Evolutionary conservation across 1,284 basidiomycete species (phyloP).

Genomic region (Gomphus sp.): DNA sequence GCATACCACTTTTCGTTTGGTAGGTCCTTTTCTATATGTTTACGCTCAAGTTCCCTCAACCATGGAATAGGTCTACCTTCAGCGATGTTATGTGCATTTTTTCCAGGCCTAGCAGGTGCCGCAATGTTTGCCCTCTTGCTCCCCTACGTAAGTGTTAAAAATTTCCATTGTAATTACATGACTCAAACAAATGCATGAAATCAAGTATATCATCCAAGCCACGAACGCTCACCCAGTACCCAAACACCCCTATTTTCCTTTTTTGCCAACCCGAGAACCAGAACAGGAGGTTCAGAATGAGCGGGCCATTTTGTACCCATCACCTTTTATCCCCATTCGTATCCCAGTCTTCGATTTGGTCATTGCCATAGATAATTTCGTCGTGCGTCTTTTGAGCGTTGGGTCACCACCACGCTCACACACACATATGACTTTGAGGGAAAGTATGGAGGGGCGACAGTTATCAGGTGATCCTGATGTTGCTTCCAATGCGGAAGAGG

Average conservation of each 20-base stretch:
- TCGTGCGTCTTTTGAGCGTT: slow-evolving; percentile 55
- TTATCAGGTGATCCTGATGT: slow-evolving; percentile 4
- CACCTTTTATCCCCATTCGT: slow-evolving; percentile 69
- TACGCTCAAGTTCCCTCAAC: slow-evolving; percentile 4
- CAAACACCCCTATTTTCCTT: slow-evolving; percentile 60
- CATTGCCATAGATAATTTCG: slow-evolving; percentile 63
- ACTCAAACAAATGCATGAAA: slow-evolving; percentile 3
- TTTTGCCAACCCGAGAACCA: slow-evolving; percentile 24
- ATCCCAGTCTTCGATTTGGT: slow-evolving; percentile 65
- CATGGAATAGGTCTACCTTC: slow-evolving; percentile 44
- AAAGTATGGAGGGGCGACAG: not conserved
- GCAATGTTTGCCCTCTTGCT: slow-evolving; percentile 72
- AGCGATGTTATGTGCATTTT: slow-evolving; percentile 59
- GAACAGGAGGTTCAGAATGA: slow-evolving; percentile 8
- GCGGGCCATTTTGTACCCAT: slow-evolving; percentile 38
- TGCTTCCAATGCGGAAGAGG: slow-evolving; percentile 4
- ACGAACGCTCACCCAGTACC: slow-evolving; percentile 61
- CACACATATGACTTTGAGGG: not conserved
- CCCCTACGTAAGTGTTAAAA: slow-evolving; percentile 45
- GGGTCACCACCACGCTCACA: slow-evolving; percentile 21
- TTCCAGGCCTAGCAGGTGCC: slow-evolving; percentile 63
- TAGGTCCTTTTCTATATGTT: slow-evolving; percentile 19
- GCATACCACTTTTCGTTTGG: slow-evolving; percentile 79
- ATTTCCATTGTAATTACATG: slow-evolving; percentile 9
- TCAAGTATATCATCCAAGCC: slow-evolving; percentile 70